Percentiles rank a stretch among this genome's conserved stretches.
Conservation (phyloP, 208 protist genomes). For the Crithidia expoeki region DNA sequence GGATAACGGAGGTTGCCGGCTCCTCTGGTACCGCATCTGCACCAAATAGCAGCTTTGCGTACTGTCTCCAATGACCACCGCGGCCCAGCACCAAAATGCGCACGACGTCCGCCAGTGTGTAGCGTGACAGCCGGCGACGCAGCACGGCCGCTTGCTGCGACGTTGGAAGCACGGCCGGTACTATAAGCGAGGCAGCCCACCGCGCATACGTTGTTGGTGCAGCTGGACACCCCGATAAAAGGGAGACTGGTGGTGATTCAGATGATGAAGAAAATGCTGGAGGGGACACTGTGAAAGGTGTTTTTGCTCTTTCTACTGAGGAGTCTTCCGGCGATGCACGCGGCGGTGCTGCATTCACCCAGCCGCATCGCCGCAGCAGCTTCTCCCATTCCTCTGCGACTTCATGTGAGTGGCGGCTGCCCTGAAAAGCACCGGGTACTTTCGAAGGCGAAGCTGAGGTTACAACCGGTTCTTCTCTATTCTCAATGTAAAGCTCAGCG, state of each 20-base stretch:
- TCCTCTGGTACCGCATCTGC: background rate
- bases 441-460: background rate
- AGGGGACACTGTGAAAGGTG: too few species aligned
- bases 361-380: constrained; percentile 30
- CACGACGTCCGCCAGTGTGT: constrained; percentile 26
- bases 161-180: constrained; percentile 8
- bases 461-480: background rate
- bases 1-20: background rate
- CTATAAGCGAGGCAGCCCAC: constrained; percentile 28
- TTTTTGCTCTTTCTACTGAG: too few species aligned
- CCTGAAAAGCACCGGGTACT: background rate
- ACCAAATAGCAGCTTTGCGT: constrained; percentile 20
- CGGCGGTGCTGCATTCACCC: constrained; percentile 31
- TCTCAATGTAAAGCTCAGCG: background rate
- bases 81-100: constrained; percentile 33
- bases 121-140: constrained; percentile 25
- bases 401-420: constrained; percentile 26
- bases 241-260: background rate
- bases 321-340: background rate
- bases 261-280: too few species aligned
- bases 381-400: constrained; percentile 31
- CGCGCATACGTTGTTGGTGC: background rate
- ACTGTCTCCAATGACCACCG: constrained; percentile 15
- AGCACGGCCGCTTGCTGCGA: constrained; percentile 26
- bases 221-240: background rate